Evolutionary conservation across 345 rosid species (phyloP).

Genomic region (Citrus medica): DNA sequence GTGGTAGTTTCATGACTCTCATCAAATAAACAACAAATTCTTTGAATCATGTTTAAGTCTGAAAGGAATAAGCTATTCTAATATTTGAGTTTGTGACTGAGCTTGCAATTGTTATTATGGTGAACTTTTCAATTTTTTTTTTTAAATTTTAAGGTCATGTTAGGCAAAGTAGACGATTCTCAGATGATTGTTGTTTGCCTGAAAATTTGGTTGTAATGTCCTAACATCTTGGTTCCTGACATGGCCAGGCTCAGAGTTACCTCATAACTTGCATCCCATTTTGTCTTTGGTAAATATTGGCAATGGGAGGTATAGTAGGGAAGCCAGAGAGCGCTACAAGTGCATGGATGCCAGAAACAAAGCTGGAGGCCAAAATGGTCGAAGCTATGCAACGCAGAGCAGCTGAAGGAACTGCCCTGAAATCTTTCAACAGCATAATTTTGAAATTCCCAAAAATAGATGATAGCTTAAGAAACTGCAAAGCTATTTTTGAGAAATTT

Average conservation of each 20-base stretch:
- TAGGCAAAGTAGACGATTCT: neutral
- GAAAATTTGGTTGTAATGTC: neutral
- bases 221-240: conserved; percentile 6
- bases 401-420: conserved; percentile 55
- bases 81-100: neutral
- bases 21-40: neutral
- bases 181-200: neutral
- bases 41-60: neutral
- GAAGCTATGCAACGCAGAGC: conserved; percentile 78
- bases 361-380: conserved; percentile 77
- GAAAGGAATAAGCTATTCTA: neutral
- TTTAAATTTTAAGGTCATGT: too few species aligned
- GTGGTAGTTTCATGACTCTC: neutral
- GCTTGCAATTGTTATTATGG: neutral
- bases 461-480: conserved; percentile 72
- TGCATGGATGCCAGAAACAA: conserved; percentile 62
- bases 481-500: conserved; percentile 74
- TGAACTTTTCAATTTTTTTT: neutral
- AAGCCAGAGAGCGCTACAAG: conserved; percentile 36
- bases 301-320: conserved; percentile 64
- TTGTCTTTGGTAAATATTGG: conserved; percentile 1
- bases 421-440: conserved; percentile 80
- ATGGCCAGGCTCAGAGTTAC: conserved; percentile 18
- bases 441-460: conserved; percentile 94
- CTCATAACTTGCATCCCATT: conserved; percentile 10